Evolutionary conservation across 768 basidiomycete species (phyloP).

Genomic region (Lanmaoa rubissima): DNA sequence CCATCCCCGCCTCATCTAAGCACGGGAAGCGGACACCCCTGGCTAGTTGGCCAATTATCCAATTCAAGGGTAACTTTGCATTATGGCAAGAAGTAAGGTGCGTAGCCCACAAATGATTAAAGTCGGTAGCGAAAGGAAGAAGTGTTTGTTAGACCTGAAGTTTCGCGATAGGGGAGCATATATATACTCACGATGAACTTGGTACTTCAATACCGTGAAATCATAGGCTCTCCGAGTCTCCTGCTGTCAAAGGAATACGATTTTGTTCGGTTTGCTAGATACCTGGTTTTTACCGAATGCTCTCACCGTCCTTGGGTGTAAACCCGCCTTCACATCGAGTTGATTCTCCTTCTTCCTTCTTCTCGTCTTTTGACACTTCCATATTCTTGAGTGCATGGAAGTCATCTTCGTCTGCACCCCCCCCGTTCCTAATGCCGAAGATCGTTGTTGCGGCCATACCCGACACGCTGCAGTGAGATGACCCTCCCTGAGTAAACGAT

Average conservation of each 20-base stretch:
- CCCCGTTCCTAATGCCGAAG: conserved; percentile 41
- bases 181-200: background rate
- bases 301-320: conserved; percentile 41
- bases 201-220: background rate
- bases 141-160: background rate
- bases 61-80: background rate
- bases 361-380: conserved; percentile 62
- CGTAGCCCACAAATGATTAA: background rate
- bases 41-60: background rate
- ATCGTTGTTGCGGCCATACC: conserved; percentile 21
- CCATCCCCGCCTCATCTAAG: background rate
- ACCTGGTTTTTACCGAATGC: conserved; percentile 29
- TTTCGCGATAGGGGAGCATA: background rate
- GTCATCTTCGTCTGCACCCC: conserved; percentile 92
- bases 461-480: conserved; percentile 76
- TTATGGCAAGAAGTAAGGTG: background rate
- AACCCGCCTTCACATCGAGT: conserved; percentile 44
- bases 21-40: background rate
- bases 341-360: conserved; percentile 23
- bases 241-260: conserved; percentile 43
- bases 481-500: conserved; percentile 77
- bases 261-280: conserved; percentile 39
- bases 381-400: conserved; percentile 74
- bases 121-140: background rate
- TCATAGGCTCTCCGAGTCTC: too few species aligned